A percentile compares a stretch with the other conserved stretches of the same genome.
Conservation (phyloP, 768 basidiomycete species). For the Agaricus blazei region DNA sequence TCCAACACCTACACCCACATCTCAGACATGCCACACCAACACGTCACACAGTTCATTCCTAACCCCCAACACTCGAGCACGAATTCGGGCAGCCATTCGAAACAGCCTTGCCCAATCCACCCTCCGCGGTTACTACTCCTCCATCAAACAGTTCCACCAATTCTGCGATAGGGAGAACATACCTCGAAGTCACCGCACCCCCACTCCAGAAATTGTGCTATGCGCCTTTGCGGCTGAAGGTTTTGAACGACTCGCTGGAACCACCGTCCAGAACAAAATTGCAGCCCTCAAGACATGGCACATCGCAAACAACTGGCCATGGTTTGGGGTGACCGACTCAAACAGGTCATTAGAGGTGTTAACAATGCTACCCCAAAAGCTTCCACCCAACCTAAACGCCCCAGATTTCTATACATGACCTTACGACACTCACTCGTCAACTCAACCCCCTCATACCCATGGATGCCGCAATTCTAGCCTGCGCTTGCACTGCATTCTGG, state of each 20-base stretch:
- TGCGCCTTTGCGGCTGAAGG: slow-evolving; percentile 19
- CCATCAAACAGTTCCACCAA: too few relatives aligned
- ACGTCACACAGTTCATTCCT: too few relatives aligned
- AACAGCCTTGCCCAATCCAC: too few relatives aligned
- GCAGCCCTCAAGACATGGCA: slow-evolving; percentile 30
- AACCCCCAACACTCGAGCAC: too few relatives aligned
- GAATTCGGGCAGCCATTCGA: too few relatives aligned
- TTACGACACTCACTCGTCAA: too few relatives aligned
- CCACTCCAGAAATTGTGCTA: slow-evolving; percentile 22
- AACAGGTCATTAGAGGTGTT: slow-evolving; percentile 13
- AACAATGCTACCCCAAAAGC: slow-evolving; percentile 1
- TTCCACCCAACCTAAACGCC: too few relatives aligned
- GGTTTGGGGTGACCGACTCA: slow-evolving; percentile 22
- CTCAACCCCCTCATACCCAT: slow-evolving; percentile 16
- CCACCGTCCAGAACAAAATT: slow-evolving; percentile 24
- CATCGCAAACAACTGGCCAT: slow-evolving; percentile 23
- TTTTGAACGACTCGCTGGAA: slow-evolving; percentile 11
- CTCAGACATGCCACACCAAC: too few relatives aligned
- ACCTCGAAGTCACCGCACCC: slow-evolving; percentile 7
- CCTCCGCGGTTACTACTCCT: too few relatives aligned
- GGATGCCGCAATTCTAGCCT: slow-evolving; percentile 26
- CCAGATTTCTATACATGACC: too few relatives aligned
- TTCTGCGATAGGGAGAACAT: too few relatives aligned
- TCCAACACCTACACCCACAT: too few relatives aligned
- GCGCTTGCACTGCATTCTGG: slow-evolving; percentile 29